Conservation (phyloP, 23 red algal genomes). For the Gracilaria vermiculophylla region DNA sequence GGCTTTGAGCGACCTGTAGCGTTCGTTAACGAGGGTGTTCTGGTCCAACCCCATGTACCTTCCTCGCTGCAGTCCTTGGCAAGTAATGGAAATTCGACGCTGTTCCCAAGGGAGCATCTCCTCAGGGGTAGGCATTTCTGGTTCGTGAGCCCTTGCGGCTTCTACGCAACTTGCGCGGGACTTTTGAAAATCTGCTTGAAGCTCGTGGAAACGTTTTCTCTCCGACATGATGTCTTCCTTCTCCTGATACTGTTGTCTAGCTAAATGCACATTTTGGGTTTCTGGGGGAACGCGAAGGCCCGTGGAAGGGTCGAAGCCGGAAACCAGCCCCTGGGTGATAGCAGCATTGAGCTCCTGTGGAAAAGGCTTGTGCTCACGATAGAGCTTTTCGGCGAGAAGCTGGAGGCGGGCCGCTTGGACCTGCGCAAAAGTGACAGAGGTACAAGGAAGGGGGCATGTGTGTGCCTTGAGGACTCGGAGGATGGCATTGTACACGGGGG, state of each 20-base stretch:
- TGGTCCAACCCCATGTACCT: conserved; percentile 24
- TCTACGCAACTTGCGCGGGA: conserved; percentile 18
- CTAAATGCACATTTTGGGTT: conserved; percentile 31
- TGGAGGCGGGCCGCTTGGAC: conserved; percentile 77
- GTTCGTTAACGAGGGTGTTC: conserved; percentile 32
- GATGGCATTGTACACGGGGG: conserved; percentile 65
- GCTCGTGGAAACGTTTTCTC: conserved; percentile 22
- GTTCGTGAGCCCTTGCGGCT: conserved; percentile 7
- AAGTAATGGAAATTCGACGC: conserved; percentile 19
- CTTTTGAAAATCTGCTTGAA: conserved; percentile 56
- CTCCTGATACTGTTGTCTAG: conserved; percentile 27
- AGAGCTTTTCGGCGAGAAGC: conserved; percentile 55
- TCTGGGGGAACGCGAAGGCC: conserved; percentile 36
- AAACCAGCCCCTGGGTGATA: conserved; percentile 62
- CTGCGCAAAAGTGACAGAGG: conserved; percentile 74
- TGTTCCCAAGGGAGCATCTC: conserved; percentile 59
- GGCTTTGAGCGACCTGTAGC: conserved; percentile 26
- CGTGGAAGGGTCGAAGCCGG: conserved; percentile 65
- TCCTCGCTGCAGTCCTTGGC: neutral
- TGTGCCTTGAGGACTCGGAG: conserved; percentile 80
- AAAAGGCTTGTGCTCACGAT: conserved; percentile 53
- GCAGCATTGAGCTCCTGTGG: conserved; percentile 66
- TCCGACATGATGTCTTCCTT: conserved; percentile 40
- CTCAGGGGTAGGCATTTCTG: conserved; percentile 43
- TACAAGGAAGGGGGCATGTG: conserved; percentile 37